Evolutionary conservation across 73 alveolate species (phyloP).

Genomic region (Paramecium tetraurelia): DNA sequence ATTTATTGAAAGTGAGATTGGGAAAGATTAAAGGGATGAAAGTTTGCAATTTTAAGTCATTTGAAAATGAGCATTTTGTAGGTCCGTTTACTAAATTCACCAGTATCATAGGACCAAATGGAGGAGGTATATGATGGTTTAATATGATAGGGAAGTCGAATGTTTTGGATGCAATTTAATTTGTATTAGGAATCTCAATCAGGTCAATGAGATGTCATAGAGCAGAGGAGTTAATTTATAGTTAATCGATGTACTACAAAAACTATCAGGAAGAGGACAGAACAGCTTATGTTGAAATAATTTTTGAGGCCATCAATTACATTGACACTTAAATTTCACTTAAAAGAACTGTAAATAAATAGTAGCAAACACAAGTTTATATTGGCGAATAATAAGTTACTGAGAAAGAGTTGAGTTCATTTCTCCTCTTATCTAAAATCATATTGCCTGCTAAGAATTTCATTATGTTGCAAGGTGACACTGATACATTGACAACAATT

Average conservation of each 20-base stretch:
- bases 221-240: not conserved
- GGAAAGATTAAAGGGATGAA: slow-evolving; percentile 62
- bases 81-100: slow-evolving; percentile 95
- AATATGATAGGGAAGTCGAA: slow-evolving; percentile 82
- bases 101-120: slow-evolving; percentile 96
- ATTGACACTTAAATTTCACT: not conserved
- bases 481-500: not conserved
- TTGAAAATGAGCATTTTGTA: slow-evolving; percentile 86
- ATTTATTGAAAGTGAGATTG: not conserved
- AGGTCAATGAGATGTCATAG: slow-evolving; percentile 57
- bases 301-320: slow-evolving; percentile 4
- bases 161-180: slow-evolving; percentile 94
- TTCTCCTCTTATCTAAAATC: not conserved
- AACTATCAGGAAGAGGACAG: not conserved
- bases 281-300: not conserved
- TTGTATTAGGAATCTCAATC: slow-evolving; percentile 87
- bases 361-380: not conserved
- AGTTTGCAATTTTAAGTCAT: slow-evolving; percentile 93
- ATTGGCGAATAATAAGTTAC: not conserved
- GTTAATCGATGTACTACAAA: not conserved
- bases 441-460: slow-evolving; percentile 15
- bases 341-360: not conserved
- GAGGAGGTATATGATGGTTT: slow-evolving; percentile 77
- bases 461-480: slow-evolving; percentile 3
- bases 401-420: not conserved